A percentile compares a stretch with the other conserved stretches of the same genome.
Evolutionary conservation across 1,284 basidiomycete genomes (phyloP).

Genomic region (Ustilago loliicola): DNA sequence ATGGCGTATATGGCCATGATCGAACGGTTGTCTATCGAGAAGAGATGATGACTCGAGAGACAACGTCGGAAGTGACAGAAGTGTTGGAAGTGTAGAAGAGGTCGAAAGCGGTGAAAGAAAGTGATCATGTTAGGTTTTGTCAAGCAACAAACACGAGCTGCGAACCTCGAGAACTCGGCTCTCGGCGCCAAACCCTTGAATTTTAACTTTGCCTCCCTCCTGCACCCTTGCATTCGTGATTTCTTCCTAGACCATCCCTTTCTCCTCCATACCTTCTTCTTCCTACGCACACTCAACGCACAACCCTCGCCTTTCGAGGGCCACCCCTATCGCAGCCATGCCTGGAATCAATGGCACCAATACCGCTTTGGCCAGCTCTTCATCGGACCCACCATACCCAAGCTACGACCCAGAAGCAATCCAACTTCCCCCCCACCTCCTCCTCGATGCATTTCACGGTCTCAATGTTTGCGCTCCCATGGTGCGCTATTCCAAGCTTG

Average conservation of each 20-base stretch:
- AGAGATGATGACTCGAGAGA: too few relatives aligned
- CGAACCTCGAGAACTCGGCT: neutral
- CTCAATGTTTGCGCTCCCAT: conserved; percentile 72
- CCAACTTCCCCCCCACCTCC: conserved; percentile 49
- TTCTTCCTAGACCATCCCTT: conserved; percentile 2
- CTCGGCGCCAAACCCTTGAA: neutral
- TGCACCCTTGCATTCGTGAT: neutral
- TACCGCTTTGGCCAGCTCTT: neutral
- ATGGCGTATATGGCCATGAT: too few relatives aligned
- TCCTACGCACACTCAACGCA: neutral
- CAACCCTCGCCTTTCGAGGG: neutral
- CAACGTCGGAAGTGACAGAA: too few relatives aligned
- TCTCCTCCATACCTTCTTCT: conserved; percentile 7
- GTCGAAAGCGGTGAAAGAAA: too few relatives aligned
- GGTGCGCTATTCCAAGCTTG: conserved; percentile 76
- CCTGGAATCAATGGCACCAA: neutral
- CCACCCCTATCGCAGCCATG: conserved; percentile 4
- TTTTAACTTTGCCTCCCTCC: neutral
- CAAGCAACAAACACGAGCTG: neutral
- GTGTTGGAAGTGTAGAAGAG: too few relatives aligned
- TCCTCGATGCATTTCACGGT: conserved; percentile 54
- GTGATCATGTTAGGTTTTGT: neutral
- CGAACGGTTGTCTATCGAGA: too few relatives aligned
- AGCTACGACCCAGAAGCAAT: conserved; percentile 37
- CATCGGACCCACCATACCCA: conserved; percentile 1